phyloP scores from a whole-genome alignment of 371 early-diverging fungal genomes.

The Saksenaea vasiformis region DNA sequence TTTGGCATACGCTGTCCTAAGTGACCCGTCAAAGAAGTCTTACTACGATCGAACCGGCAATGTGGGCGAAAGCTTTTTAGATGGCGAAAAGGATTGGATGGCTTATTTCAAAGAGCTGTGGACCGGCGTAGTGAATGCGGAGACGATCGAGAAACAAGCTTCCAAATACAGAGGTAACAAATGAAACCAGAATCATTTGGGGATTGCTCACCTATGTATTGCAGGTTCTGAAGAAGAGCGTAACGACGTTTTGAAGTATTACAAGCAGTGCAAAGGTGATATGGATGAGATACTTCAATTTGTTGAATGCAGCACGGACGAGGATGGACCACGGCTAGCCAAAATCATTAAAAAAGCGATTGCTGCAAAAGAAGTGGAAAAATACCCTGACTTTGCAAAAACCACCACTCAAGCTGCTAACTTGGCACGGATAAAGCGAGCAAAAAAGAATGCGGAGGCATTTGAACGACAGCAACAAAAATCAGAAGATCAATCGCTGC shows the following conservation, averaged over 20 bases:
- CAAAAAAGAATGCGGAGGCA: slow-evolving; percentile 57
- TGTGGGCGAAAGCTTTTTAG: slow-evolving; percentile 35
- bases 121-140: slow-evolving; percentile 74
- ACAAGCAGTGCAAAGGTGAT: slow-evolving; percentile 69
- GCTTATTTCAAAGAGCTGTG: slow-evolving; percentile 86
- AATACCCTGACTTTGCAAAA: slow-evolving; percentile 53
- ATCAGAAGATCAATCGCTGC: slow-evolving; percentile 44
- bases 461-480: slow-evolving; percentile 45
- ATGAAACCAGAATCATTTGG: background rate
- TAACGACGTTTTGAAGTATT: slow-evolving; percentile 73
- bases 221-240: slow-evolving; percentile 84
- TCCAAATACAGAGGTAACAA: slow-evolving; percentile 62
- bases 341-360: slow-evolving; percentile 69
- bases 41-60: slow-evolving; percentile 75
- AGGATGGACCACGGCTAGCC: slow-evolving; percentile 73
- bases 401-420: slow-evolving; percentile 56
- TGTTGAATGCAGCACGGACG: slow-evolving; percentile 64
- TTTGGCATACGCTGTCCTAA: slow-evolving; percentile 84
- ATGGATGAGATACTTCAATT: slow-evolving; percentile 69
- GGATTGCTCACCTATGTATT: background rate
- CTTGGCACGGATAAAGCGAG: slow-evolving; percentile 49
- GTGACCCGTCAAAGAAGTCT: slow-evolving; percentile 71
- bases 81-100: slow-evolving; percentile 73
- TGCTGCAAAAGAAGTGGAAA: slow-evolving; percentile 50
- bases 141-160: slow-evolving; percentile 74